phyloP scores from a whole-genome alignment of 495 filamentous ascomycete genomes.

The Mytilinidion resinicola region DNA sequence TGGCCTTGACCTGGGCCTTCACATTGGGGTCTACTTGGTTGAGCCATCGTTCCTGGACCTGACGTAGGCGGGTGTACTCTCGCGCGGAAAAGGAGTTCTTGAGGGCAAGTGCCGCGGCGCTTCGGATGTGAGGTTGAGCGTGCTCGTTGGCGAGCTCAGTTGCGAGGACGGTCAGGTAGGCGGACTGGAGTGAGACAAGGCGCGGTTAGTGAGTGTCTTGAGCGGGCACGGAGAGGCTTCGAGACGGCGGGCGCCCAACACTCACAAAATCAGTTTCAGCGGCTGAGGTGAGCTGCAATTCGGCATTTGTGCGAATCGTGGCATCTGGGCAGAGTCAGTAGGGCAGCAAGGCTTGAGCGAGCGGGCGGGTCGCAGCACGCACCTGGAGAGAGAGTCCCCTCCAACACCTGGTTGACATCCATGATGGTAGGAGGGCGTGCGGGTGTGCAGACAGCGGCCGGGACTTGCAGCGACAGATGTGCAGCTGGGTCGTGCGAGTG shows the following conservation, averaged over 20 bases:
- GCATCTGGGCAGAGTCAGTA: slow-evolving; percentile 59
- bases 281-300: slow-evolving; percentile 88
- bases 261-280: slow-evolving; percentile 92
- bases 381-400: slow-evolving; percentile 88
- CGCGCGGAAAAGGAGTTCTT: slow-evolving; percentile 96
- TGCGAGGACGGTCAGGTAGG: slow-evolving; percentile 84
- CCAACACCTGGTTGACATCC: slow-evolving; percentile 80
- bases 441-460: neutral
- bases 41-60: slow-evolving; percentile 87
- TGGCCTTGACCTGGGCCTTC: slow-evolving; percentile 79
- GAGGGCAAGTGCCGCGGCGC: slow-evolving; percentile 87
- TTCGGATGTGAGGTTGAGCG: slow-evolving; percentile 73
- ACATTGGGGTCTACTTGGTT: slow-evolving; percentile 67
- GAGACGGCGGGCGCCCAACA: slow-evolving; percentile 31
- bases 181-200: slow-evolving; percentile 53
- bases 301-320: slow-evolving; percentile 77
- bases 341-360: slow-evolving; percentile 22
- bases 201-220: slow-evolving; percentile 15
- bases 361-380: slow-evolving; percentile 36
- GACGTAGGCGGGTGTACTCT: slow-evolving; percentile 76
- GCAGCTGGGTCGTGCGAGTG: no score
- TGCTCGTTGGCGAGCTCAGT: slow-evolving; percentile 89
- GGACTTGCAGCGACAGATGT: neutral
- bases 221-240: slow-evolving; percentile 8
- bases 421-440: slow-evolving; percentile 43